Conservation (phyloP, 768 basidiomycete species). For the Psilocybe sp. region DNA sequence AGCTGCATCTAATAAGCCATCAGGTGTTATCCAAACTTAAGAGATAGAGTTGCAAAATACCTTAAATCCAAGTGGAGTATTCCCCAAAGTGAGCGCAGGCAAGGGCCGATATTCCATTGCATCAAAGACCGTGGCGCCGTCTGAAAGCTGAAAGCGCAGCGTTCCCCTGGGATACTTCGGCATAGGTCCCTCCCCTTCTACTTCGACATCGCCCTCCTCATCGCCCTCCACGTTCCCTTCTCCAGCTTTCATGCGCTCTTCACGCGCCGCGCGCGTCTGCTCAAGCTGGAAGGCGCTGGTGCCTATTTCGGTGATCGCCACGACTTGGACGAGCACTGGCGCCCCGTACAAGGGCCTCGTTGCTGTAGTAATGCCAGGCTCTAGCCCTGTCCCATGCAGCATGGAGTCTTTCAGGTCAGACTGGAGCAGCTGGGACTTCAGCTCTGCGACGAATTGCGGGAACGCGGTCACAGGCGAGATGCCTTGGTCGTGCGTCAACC, state of each 20-base stretch:
- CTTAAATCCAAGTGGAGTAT: constrained; percentile 82
- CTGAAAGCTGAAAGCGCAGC: constrained; percentile 72
- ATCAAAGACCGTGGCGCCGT: constrained; percentile 65
- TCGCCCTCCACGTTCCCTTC: constrained; percentile 41
- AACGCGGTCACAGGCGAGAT: constrained; percentile 48
- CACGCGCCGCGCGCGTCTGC: constrained; percentile 61
- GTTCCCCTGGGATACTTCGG: constrained; percentile 82
- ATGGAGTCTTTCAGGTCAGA: constrained; percentile 76
- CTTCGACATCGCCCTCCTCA: constrained; percentile 53
- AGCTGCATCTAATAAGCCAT: constrained; percentile 49
- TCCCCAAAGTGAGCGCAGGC: constrained; percentile 64
- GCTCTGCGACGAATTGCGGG: constrained; percentile 47
- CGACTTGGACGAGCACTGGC: constrained; percentile 74
- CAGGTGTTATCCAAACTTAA: neutral
- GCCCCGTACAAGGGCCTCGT: constrained; percentile 34
- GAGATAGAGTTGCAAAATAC: constrained; percentile 31
- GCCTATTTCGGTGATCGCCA: constrained; percentile 79
- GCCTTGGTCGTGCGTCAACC: constrained; percentile 49
- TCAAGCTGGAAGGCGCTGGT: constrained; percentile 79
- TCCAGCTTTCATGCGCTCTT: constrained; percentile 61
- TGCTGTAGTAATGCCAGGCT: constrained; percentile 35
- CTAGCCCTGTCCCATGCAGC: constrained; percentile 66
- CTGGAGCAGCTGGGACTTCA: constrained; percentile 66
- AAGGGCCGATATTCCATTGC: constrained; percentile 80
- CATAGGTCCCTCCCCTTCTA: constrained; percentile 69